These are phyloP conservation scores for Candida berthetii DNA, from an alignment of 805 yeast species.

Conservation along the genomic window DNA sequence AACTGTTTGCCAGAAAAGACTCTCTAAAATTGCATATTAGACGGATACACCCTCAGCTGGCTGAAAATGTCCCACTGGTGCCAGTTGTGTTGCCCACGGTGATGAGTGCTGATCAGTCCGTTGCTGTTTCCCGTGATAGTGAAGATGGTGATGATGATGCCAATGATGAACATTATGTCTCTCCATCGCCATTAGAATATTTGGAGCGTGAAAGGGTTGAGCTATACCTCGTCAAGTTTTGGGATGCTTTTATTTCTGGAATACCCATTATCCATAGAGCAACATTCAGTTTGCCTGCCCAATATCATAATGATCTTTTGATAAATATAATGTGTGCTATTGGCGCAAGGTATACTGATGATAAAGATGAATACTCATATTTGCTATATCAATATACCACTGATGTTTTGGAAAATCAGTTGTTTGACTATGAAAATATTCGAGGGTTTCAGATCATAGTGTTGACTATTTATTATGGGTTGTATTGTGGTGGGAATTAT, in stretches of 20 bases:
- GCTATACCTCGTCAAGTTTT: slow-evolving; percentile 2
- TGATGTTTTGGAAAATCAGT: neutral
- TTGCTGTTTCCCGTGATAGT: neutral
- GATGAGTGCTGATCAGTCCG: no score
- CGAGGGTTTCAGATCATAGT: neutral
- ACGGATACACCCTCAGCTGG: neutral
- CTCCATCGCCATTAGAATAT: neutral
- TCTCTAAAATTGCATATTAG: neutral
- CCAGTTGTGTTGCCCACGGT: no score
- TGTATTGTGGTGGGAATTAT: neutral
- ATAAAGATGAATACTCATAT: neutral
- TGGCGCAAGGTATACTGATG: neutral
- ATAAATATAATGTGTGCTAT: neutral
- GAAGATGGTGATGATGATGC: neutral
- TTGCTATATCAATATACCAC: neutral
- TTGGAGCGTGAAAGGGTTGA: neutral
- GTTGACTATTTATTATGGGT: neutral
- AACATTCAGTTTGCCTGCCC: slow-evolving; percentile 1
- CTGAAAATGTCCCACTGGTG: no score
- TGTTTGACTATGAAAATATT: neutral
- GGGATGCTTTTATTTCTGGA: slow-evolving; percentile 6
- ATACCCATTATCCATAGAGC: slow-evolving; percentile 8
- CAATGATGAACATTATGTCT: neutral
- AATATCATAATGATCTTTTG: neutral
- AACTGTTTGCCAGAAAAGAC: neutral